Base-by-base conservation (phyloP, 2,329 filamentous ascomycete species). In the Coniochaeta pulveracea region DNA sequence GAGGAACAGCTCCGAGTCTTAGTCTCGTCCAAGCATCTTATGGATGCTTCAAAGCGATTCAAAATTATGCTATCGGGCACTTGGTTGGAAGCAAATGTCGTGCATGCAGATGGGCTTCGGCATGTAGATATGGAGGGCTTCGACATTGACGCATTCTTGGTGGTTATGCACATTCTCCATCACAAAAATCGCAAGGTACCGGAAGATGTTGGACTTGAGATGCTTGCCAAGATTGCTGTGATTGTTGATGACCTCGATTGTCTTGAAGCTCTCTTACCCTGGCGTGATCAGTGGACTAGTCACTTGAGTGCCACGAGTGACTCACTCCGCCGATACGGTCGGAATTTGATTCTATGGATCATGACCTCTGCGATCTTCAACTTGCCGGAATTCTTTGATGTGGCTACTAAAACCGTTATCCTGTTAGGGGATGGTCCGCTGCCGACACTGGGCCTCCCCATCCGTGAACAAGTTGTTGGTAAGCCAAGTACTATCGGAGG, bases 51-150 rank as follows among this genome's bases (percentile, higher is more conserved):
- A 6, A 5, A 6, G 8, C 16, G 19, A 6, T 31, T 31, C 28
- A 19, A 21, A 9, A 21, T 19, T 11, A 19, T 19, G 28, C 17
- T 31, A 4, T n/a, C 6, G 4, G 26, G 26, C 10, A 4, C 10
- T 17, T 31, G 28, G 28, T 14, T 8, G 4, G 28, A 31, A 19
- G 16, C 17, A 6, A 19, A 16, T 5, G 21, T 19, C 5, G 4
- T n/a, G 10, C 14, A 31, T 19, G 6, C 15, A 5, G 28, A 31
- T 14, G 28, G 28, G 4, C 15, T 19, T 4, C 19, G 16, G 5
- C 28, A 31, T n/a, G 28, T 31, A 6, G 17, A 21, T 14, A 19
- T 31, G 28, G 28, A 31, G 17, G 28, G 28, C 17, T 31, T 31
- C 16, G 16, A 31, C 17, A 19, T n/a, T 5, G 28, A 21, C 6